Conservation (phyloP, 441 rosid genomes). For the Macaranga tanarius region DNA sequence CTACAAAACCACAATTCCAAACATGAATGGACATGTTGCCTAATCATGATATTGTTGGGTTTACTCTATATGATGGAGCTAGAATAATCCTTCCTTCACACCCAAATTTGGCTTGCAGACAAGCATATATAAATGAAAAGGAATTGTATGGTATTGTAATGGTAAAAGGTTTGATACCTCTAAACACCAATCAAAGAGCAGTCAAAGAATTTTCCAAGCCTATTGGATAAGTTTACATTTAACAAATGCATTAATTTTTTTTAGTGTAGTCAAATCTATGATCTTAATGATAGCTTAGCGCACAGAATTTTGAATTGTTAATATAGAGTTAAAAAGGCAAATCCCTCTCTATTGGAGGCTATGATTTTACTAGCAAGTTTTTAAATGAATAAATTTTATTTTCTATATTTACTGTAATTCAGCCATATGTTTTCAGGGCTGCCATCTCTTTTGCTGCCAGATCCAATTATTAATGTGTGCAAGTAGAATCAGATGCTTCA, state of each 20-base stretch:
- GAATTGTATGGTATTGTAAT: neutral
- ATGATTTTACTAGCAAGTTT: neutral
- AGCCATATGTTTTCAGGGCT: too few relatives aligned
- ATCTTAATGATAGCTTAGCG: conserved; percentile 22
- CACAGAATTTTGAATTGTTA: neutral
- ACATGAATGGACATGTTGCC: too few relatives aligned
- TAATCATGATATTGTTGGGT: neutral
- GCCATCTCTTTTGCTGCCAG: too few relatives aligned
- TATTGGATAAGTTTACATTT: conserved; percentile 16
- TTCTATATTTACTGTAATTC: too few relatives aligned
- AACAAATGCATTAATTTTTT: conserved; percentile 15
- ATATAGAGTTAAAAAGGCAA: conserved; percentile 3
- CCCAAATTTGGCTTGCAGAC: neutral
- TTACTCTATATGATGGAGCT: neutral
- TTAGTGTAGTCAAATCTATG: conserved; percentile 50
- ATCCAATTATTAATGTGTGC: too few relatives aligned
- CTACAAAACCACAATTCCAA: too few relatives aligned
- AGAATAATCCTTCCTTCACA: neutral
- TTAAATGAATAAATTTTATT: too few relatives aligned
- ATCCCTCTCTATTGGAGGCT: neutral
- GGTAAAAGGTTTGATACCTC: conserved; percentile 10
- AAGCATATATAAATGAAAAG: neutral
- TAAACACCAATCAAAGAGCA: conserved; percentile 28
- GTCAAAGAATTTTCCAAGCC: conserved; percentile 46
- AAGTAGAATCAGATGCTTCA: too few relatives aligned